Conservation (phyloP, 176 grass and related monocot genomes). For the Coix lacrymajobi region DNA sequence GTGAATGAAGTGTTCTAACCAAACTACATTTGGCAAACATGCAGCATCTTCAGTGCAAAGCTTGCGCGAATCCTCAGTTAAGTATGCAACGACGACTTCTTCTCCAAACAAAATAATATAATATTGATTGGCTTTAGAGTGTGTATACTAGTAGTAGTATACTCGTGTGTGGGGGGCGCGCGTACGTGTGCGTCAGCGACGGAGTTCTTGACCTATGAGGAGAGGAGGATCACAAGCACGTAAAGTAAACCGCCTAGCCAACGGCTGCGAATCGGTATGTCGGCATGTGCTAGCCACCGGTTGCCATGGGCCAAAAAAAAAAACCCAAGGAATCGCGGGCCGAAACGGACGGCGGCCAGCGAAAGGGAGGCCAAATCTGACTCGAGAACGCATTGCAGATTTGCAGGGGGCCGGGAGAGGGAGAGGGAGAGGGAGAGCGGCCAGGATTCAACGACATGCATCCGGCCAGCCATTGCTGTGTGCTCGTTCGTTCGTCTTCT, state of each 20-base stretch:
- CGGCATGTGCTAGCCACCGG: slow-evolving; percentile 4
- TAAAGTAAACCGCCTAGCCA: neutral
- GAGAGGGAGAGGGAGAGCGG: neutral
- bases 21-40: slow-evolving; percentile 18
- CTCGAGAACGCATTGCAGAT: slow-evolving; percentile 40
- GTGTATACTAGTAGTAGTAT: too few relatives aligned
- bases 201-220: slow-evolving; percentile 6
- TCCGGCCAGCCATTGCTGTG: neutral
- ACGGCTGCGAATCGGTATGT: slow-evolving; percentile 15
- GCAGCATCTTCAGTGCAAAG: neutral
- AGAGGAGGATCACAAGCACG: neutral
- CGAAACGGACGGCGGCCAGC: slow-evolving; percentile 26
- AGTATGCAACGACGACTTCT: neutral
- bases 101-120: neutral
- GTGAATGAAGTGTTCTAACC: too few relatives aligned
- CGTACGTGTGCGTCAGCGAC: neutral
- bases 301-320: neutral
- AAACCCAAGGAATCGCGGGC: neutral
- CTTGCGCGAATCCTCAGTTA: neutral
- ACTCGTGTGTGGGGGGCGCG: neutral
- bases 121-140: neutral
- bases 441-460: neutral
- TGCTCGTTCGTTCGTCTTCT: neutral
- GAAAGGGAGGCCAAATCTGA: slow-evolving; percentile 37
- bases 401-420: too few relatives aligned